Percentiles rank a stretch among this genome's conserved stretches.
phyloP scores from a whole-genome alignment of 2,329 filamentous ascomycete species.

The Pyricularia grisea region DNA sequence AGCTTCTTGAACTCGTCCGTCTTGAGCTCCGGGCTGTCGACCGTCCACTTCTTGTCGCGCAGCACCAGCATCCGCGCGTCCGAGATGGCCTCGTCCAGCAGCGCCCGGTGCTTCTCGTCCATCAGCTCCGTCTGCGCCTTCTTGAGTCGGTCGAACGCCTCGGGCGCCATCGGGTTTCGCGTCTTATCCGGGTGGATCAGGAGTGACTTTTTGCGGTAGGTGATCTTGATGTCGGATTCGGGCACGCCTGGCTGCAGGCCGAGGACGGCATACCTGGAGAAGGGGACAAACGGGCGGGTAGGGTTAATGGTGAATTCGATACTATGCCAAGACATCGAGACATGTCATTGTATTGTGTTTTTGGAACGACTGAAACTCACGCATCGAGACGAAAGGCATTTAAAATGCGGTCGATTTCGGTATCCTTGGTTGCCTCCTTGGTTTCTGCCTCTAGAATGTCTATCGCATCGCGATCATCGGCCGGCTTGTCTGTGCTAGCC shows the following conservation, averaged over 20 bases:
- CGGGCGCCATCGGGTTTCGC: slow-evolving; percentile 78
- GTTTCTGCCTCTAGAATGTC: slow-evolving; percentile 74
- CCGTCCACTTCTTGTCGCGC: slow-evolving; percentile 86
- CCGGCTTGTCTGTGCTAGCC: slow-evolving; percentile 41
- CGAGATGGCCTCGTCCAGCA: slow-evolving; percentile 88
- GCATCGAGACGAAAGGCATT: slow-evolving; percentile 72
- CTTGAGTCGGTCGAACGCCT: slow-evolving; percentile 93
- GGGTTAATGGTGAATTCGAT: neutral
- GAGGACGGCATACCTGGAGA: slow-evolving; percentile 72
- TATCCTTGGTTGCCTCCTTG: slow-evolving; percentile 93
- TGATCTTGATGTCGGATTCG: slow-evolving; percentile 89
- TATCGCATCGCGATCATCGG: slow-evolving; percentile 51
- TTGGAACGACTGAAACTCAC: slow-evolving; percentile 24
- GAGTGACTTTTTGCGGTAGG: slow-evolving; percentile 95
- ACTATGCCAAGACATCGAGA: neutral
- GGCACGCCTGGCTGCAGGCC: slow-evolving; percentile 92
- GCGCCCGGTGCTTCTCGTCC: slow-evolving; percentile 83
- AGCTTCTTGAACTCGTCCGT: slow-evolving; percentile 72
- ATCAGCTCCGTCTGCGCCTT: slow-evolving; percentile 87
- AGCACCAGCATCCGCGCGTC: slow-evolving; percentile 94
- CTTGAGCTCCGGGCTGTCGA: slow-evolving; percentile 79
- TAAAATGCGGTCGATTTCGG: slow-evolving; percentile 89
- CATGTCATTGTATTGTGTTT: neutral
- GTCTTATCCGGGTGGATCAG: slow-evolving; percentile 99
- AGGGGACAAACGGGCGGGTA: neutral